Evolutionary conservation across 2,329 filamentous ascomycete genomes (phyloP), one percentile per base, ranked within the genome.

Genomic region (Xylariaceae sp.): DNA sequence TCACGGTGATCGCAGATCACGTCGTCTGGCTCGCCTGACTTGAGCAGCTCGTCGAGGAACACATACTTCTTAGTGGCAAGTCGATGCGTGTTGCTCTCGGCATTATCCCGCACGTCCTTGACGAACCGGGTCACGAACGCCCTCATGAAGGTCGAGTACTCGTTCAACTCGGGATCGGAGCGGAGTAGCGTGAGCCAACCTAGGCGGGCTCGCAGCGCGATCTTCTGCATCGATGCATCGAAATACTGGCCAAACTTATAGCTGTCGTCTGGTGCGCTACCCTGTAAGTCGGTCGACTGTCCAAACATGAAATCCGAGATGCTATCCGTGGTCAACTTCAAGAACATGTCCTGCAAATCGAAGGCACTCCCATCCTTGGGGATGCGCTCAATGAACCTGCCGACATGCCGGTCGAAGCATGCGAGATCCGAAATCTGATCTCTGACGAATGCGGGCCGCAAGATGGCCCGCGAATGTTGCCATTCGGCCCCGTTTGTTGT

Each of bases 401-500:
- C 76, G 11, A 90, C 80, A 70, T 94, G 90, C 16, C 79, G 77
- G 68, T 93, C 89, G 63, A 92, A 87, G 41, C 87, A 85, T 33
- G 86, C 79, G 21, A 94, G 78, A 70, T 94, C 88, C 31, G 87
- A 86, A 31, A 84, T 76, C 69, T 84, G 80, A 56, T 82, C 76
- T 16, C 79, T 73, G 16, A 79, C 76, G 59, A 85, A 85, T 61
- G 79, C 78, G 0, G 84, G 84, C 14, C 82, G 73, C 17, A 87
- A 75, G 65, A 84, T 74, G 5, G 78, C 75, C 9, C 82, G 74
- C 0, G 78, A 77, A n/a, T 77, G 73, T 39, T 80, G 77, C 84
- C 84, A 87, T 26, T 74, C 73, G 14, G 69, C 62, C 0, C 83
- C 84, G 64, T 86, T 83, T 24, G 75, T 75, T 2, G 76, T 78